Conservation (phyloP, 2,329 filamentous ascomycete species). For the Venturia oleaginea region DNA sequence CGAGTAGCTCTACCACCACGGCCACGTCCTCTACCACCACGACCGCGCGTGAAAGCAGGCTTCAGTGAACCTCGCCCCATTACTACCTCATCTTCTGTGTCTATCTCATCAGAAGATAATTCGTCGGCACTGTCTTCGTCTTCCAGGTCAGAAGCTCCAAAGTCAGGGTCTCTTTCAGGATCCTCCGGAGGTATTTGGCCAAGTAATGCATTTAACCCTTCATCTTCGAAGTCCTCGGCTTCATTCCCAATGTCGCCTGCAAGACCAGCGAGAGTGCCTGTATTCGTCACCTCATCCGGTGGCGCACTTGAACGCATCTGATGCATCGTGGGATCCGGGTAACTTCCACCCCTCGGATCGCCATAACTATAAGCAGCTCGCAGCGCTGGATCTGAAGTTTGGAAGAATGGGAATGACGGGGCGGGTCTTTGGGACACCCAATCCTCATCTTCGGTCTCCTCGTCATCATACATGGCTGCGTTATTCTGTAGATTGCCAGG, state of each 20-base stretch:
- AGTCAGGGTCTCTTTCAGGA: conserved; percentile 1
- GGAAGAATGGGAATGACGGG: conserved; percentile 10
- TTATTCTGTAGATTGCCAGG: background rate
- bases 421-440: background rate
- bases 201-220: conserved; percentile 14
- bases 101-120: background rate
- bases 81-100: background rate
- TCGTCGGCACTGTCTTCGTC: background rate
- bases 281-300: background rate
- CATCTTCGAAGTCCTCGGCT: conserved; percentile 19
- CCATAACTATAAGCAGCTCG: conserved; percentile 13
- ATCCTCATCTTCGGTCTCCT: conserved; percentile 3
- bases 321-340: conserved; percentile 10
- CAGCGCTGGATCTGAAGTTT: conserved; percentile 11
- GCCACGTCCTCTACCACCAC: background rate
- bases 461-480: background rate
- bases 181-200: background rate
- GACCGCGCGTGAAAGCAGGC: conserved; percentile 2
- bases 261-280: background rate
- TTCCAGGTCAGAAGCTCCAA: background rate
- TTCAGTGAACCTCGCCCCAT: background rate
- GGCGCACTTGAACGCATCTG: background rate
- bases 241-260: conserved; percentile 17
- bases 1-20: conserved; percentile 12
- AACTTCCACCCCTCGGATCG: conserved; percentile 12